Base-by-base conservation (phyloP, 1,284 basidiomycete species). In the Pascua guehoae region DNA sequence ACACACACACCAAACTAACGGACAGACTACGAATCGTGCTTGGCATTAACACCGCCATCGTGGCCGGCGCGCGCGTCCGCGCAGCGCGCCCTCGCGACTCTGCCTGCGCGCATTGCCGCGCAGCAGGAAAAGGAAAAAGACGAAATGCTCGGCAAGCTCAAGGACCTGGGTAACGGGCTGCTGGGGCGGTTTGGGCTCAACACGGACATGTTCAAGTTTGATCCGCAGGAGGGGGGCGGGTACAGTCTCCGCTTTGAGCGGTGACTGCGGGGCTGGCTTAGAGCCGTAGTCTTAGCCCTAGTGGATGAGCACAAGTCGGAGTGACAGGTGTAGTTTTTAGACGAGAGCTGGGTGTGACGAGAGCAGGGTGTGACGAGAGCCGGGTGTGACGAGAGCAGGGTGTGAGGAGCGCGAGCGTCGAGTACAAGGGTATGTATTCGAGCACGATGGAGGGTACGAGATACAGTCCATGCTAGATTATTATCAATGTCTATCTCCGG, bases 161-260 rank as follows among this genome's bases (percentile, higher is more conserved):
- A 98, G 74, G 90, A 88, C 1, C 74, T 98, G 7, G 95, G 95
- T 0, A 92, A 98, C 70, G 89, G 82, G 53, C 80, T 98, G 44
- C 80, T 98, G n/a, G 92, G 93, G 86, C 76, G 69, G 80, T 93
- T 94, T 70, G 91, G 91, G 14, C 74, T 94, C 60, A 91, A 88
- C 24, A 93, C 91, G 0, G 86, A 94, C 69, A 94, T 91, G 78
- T 98, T 98, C 83, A 88, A 97, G 77, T 91, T 98, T 66, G 86
- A 87, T 58, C 89, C 89, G 18, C 92, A 92, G 63, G 88, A 88
- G 16, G 87, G 93, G 64, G 95, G 95, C 36, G 91, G 94, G 0
- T 98, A 97, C 79, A 89, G 88, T 1, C 85, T 98, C 82, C 89
- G 91, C 66, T 97, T 98, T 67, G 79, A 81, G 58, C 67, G 68